Base-by-base conservation (phyloP, 768 basidiomycete species). In the Kwoniella sp. region DNA sequence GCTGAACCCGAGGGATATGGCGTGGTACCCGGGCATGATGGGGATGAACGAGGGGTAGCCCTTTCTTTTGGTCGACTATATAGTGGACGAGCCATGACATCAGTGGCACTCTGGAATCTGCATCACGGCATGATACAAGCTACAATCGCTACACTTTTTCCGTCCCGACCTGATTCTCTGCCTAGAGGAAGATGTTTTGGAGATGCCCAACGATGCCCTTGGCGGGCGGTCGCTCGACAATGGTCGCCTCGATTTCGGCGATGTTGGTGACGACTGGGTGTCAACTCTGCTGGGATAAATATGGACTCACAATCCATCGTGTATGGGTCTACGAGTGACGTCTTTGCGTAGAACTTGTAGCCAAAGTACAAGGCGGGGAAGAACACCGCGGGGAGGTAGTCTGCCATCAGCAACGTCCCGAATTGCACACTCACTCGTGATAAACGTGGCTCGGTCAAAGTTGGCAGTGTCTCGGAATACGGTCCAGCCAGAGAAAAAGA, bases 331-430 rank as follows among this genome's bases (percentile, higher is more conserved):
- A 83, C 76, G 22, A 77, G 58, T 8, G 36, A 77, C 32, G 76
- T 75, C 64, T 78, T 80, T 46, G 77, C 80, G 67, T 77, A 79
- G 31, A 85, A 51, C 65, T 81, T 82, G 53, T 84, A 80, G n/a
- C 74, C 79, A 31, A 79, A 8, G 73, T 87, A 93, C 29, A 93
- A 67, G 42, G 89, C 50, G 15, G 88, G 88, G 82, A 90, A 62
- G 29, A 60, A 41, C 38, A 50, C 29, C 19, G 46, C 40, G 29
- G 58, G 67, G 34, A 90, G 67, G 72, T 92, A 93, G 70, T 82
- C 49, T 50, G 38, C 10, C 33, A 8, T 22, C 7, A 20, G n/a
- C 6, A 27, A 20, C 17, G 17, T 42, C 4, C 9, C 23, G 3
- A 19, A 19, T 17, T 4, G 27, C 6, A 33, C 14, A 32, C 49